These are phyloP conservation scores for Paramecium caudatum DNA, from an alignment of 73 alveolate genomes.

Conservation along the genomic window DNA sequence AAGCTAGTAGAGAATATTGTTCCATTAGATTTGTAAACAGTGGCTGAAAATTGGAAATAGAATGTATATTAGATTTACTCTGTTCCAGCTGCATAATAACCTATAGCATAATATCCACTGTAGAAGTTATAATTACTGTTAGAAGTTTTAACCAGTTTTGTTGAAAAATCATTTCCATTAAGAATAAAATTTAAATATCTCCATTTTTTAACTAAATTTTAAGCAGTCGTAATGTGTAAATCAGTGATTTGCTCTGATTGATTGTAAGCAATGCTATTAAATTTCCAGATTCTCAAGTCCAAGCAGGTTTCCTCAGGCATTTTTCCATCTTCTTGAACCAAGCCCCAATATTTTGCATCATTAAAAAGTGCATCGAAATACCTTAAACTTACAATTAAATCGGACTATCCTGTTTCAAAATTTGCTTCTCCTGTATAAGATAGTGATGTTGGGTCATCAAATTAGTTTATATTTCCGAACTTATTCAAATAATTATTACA, in stretches of 20 bases:
- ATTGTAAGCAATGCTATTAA: background rate
- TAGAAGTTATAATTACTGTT: background rate
- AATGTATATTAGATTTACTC: background rate
- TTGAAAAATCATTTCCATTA: background rate
- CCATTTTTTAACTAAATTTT: background rate
- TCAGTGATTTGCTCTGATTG: background rate
- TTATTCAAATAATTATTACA: background rate
- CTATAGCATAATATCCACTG: background rate
- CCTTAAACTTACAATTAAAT: background rate
- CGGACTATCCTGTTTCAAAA: background rate
- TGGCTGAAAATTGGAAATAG: background rate
- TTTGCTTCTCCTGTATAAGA: background rate
- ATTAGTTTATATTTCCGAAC: background rate
- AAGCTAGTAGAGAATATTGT: background rate
- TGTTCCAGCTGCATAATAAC: background rate
- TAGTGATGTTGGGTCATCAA: background rate
- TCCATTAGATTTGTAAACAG: background rate
- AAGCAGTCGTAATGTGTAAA: background rate
- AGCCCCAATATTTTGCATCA: background rate
- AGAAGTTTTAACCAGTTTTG: background rate
- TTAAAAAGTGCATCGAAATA: background rate
- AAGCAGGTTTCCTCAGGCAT: background rate
- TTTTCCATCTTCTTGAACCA: conserved; percentile 26
- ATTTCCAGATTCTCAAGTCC: background rate
- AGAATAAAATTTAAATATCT: background rate